Evolutionary conservation across 1,284 basidiomycete genomes (phyloP), one percentile per base, ranked within the genome.

Genomic region (Rhodotorula sp.): DNA sequence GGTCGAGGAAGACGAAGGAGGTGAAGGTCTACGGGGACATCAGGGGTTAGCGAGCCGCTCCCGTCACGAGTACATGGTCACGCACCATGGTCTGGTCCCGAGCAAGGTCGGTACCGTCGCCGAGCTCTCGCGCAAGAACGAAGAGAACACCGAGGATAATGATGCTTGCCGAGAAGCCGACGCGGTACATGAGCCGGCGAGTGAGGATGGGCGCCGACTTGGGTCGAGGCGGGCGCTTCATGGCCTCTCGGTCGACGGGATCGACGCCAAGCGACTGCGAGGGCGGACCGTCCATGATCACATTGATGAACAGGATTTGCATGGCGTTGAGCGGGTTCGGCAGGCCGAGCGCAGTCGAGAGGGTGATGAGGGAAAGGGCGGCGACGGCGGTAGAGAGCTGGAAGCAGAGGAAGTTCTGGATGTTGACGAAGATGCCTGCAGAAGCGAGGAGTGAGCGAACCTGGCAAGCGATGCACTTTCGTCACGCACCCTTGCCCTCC

Each of bases 281-380:
- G 56, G 69, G 70, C 32, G 65, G 61, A 75, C 88, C 59, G 69
- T 88, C 94, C 95, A 77, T 98, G 62, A 98, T 86, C 79, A 98
- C 97, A 81, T 98, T 98, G 80, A 98, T 97, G 80, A 97, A 98
- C 32, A 99, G 83, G 76, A 99, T 98, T 81, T 74, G 94, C 94
- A 98, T 98, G 5, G 95, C 89, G 79, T 99, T 99, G 73, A 99
- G 84, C 22, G 94, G 95, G 78, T 95, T 94, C 76, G 88, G 89
- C 59, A 97, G 83, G 24, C 90, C 87, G 74, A 97, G 87, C 78
- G 94, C 84, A 22, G 94, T 98, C 78, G 90, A 93, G 62, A 97
- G 84, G 7, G 94, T 94, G 81, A 99, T 97, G 72, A 98, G 84
- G n/a, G 90, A 88, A 68, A 99, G 83, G 3, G 94, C 94, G 19